phyloP scores from a whole-genome alignment of 2,329 filamentous ascomycete genomes.

The Aureobasidium vineae region DNA sequence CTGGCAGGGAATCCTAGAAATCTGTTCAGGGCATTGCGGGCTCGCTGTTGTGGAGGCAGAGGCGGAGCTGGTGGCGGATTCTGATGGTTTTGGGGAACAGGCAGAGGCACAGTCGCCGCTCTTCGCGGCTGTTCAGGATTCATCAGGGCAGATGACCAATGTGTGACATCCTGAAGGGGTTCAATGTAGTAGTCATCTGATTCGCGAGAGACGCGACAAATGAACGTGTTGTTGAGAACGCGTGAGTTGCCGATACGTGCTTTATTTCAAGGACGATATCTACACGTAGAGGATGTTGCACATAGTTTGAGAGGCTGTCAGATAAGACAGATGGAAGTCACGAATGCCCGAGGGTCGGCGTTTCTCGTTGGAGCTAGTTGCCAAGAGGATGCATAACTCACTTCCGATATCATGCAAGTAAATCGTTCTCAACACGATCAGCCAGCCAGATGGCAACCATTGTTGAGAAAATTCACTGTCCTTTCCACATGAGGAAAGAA shows the following conservation, averaged over 20 bases:
- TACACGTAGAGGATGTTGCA: neutral
- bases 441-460: neutral
- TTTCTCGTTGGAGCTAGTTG: neutral
- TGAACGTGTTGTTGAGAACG: neutral
- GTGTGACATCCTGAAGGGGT: slow-evolving; percentile 4
- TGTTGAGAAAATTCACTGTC: neutral
- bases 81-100: slow-evolving; percentile 17
- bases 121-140: slow-evolving; percentile 24
- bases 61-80: slow-evolving; percentile 29
- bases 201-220: neutral
- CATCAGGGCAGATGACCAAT: slow-evolving; percentile 10
- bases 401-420: neutral
- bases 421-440: neutral
- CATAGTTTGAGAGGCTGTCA: neutral
- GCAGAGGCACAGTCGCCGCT: slow-evolving; percentile 26
- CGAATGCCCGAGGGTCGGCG: neutral
- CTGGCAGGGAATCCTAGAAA: slow-evolving; percentile 56
- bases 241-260: neutral
- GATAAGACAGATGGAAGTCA: neutral
- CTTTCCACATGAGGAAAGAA: neutral
- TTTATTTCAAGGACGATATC: neutral
- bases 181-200: neutral
- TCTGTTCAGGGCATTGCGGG: slow-evolving; percentile 47
- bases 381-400: neutral
- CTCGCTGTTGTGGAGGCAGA: slow-evolving; percentile 29